Percentiles rank a stretch among this genome's conserved stretches.
Evolutionary conservation across 768 basidiomycete genomes (phyloP).

Genomic region (Suillus spraguei): DNA sequence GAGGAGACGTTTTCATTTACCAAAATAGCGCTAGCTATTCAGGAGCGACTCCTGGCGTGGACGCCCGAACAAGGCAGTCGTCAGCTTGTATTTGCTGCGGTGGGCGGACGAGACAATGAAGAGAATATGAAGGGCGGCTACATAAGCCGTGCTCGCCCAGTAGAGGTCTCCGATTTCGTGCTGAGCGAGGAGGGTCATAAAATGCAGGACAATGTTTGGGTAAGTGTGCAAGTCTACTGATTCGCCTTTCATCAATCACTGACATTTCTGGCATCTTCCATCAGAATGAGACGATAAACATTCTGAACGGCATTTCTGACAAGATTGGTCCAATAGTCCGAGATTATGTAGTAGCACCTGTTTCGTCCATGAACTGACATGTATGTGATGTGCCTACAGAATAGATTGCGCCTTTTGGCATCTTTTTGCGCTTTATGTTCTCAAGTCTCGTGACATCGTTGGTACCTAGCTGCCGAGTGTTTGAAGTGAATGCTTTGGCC

Average conservation of each 20-base stretch:
- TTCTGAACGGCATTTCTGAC: constrained; percentile 17
- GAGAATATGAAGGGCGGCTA: constrained; percentile 25
- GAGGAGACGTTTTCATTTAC: neutral
- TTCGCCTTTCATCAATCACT: too few relatives aligned
- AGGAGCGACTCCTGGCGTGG: constrained; percentile 19
- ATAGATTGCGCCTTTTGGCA: neutral
- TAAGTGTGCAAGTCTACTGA: constrained; percentile 19
- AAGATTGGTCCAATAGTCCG: constrained; percentile 19
- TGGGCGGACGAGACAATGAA: constrained; percentile 26
- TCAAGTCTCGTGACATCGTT: neutral
- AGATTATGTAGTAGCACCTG: constrained; percentile 13
- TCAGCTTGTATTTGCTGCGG: constrained; percentile 34
- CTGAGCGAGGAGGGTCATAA: constrained; percentile 30
- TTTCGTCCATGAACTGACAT: neutral
- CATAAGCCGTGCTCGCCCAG: constrained; percentile 15
- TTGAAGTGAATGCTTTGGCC: too few relatives aligned
- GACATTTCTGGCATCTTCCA: neutral
- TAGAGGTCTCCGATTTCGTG: constrained; percentile 36
- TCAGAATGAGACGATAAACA: constrained; percentile 25
- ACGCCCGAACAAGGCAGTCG: constrained; percentile 37
- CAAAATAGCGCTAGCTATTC: neutral
- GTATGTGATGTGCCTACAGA: neutral
- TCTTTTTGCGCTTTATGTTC: neutral
- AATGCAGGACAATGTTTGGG: constrained; percentile 38
- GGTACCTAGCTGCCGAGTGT: too few relatives aligned